A percentile compares a stretch with the other conserved stretches of the same genome.
Conservation (phyloP, 1,284 basidiomycete species). For the Vanrija humicola region DNA sequence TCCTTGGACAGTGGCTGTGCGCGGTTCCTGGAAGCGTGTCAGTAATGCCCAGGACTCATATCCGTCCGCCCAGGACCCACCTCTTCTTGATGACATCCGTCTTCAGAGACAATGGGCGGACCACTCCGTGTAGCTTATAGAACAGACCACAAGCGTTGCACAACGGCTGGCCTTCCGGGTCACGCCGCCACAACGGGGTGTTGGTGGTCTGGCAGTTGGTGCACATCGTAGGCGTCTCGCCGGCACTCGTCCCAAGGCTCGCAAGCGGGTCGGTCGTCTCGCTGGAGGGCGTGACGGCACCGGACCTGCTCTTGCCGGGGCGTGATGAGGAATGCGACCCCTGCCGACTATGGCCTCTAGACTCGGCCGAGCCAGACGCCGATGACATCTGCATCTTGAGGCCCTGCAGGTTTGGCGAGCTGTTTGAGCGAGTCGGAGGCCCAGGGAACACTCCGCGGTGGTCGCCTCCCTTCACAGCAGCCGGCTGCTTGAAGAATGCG, state of each 20-base stretch:
- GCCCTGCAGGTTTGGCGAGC: constrained; percentile 44
- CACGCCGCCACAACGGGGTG: constrained; percentile 89
- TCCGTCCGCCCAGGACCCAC: constrained; percentile 51
- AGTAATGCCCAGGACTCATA: neutral
- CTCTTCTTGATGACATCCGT: constrained; percentile 98
- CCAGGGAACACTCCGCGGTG: constrained; percentile 23
- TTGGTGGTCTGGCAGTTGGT: constrained; percentile 95
- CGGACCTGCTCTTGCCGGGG: constrained; percentile 1
- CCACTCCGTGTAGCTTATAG: constrained; percentile 92
- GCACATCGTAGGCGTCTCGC: constrained; percentile 74
- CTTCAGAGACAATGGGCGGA: constrained; percentile 87
- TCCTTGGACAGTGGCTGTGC: constrained; percentile 15
- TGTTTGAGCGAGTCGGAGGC: constrained; percentile 38
- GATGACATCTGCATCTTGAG: constrained; percentile 12
- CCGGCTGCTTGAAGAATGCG: constrained; percentile 1
- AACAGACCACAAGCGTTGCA: constrained; percentile 88
- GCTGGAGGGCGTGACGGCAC: constrained; percentile 6
- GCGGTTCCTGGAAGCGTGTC: constrained; percentile 10
- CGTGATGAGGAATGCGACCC: neutral
- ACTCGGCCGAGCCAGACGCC: neutral
- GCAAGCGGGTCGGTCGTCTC: neutral
- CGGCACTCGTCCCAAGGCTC: constrained; percentile 21
- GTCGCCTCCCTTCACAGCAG: constrained; percentile 13
- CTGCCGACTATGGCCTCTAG: neutral
- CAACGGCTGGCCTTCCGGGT: constrained; percentile 89